Evolutionary conservation across 495 filamentous ascomycete genomes (phyloP).

Genomic region (Penicillium desertorum): DNA sequence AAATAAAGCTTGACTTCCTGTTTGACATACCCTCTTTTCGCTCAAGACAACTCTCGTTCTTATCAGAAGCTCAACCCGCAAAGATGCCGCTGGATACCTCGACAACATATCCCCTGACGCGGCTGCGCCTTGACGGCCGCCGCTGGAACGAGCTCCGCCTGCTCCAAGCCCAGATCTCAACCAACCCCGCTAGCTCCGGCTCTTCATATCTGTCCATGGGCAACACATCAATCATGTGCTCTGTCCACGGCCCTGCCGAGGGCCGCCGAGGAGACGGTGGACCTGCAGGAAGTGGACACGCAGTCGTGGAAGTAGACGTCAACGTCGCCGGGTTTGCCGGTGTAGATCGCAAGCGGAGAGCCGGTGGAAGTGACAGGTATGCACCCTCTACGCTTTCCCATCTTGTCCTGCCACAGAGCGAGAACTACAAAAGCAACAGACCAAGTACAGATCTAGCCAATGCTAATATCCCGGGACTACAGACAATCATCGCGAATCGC

Average conservation of each 20-base stretch:
- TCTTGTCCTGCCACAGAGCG: neutral
- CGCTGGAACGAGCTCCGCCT: conserved; percentile 97
- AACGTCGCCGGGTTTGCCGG: conserved; percentile 84
- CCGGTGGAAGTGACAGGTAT: conserved; percentile 71
- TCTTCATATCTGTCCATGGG: conserved; percentile 91
- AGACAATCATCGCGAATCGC: conserved; percentile 82
- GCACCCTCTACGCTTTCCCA: neutral
- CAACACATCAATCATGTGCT: conserved; percentile 94
- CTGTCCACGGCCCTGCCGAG: conserved; percentile 79
- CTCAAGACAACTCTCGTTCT: neutral
- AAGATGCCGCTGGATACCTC: conserved; percentile 90
- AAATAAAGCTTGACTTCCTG: conserved; percentile 2
- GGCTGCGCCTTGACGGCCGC: conserved; percentile 88
- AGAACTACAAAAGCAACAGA: neutral
- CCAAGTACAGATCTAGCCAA: neutral
- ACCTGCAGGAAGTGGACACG: conserved; percentile 48
- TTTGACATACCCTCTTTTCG: neutral
- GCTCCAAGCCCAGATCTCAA: conserved; percentile 83
- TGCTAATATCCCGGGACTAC: conserved; percentile 19
- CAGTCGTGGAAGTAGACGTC: conserved; percentile 77
- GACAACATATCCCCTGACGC: conserved; percentile 74
- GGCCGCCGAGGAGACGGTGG: conserved; percentile 50
- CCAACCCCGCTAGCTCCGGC: conserved; percentile 86
- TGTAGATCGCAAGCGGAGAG: conserved; percentile 76
- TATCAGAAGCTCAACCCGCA: conserved; percentile 1